Evolutionary conservation across 306 rosid genomes (phyloP), one percentile per base, ranked within the genome.

Genomic region (Senna tora): DNA sequence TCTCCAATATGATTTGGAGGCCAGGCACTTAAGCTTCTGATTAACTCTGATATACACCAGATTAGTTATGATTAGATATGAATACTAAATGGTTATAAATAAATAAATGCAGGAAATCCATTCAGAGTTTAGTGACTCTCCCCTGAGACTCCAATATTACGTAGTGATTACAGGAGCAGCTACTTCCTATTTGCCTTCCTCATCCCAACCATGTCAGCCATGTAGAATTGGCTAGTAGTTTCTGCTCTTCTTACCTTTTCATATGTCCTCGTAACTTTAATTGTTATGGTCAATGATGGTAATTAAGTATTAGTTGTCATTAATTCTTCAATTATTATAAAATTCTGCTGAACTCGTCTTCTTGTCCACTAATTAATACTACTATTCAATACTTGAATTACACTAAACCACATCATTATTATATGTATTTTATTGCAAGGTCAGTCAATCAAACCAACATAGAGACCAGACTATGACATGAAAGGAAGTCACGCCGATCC

Each of bases 21-120:
- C 70, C 79, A 82, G 67, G 87, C 87, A 50, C 87, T 87, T 3
- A 82, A 82, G 84, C 89, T 84, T n/a, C n/a, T n/a, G n/a, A n/a
- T n/a, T n/a, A n/a, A n/a, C n/a, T n/a, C n/a, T n/a, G n/a, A n/a
- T n/a, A n/a, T n/a, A n/a, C n/a, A n/a, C n/a, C n/a, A n/a, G n/a
- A n/a, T n/a, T n/a, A n/a, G n/a, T n/a, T n/a, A n/a, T n/a, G n/a
- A n/a, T n/a, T n/a, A n/a, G n/a, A 25, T n/a, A n/a, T 25, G 30
- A 25, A 25, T 25, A 25, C 30, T 25, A 25, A 25, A 25, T 25
- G 30, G 30, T 25, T 25, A 25, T 1, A 25, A 25, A 25, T 25
- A 25, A 25, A 25, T 25, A 25, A 25, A 28, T 72, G 73, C 73
- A 87, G 92, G 92, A 68, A 56, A 83, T 87, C 0, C 77, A 84